These are phyloP conservation scores for Globomyces pollinis-pini DNA, from an alignment of 192 early-diverging fungal genomes.

Conservation along the genomic window DNA sequence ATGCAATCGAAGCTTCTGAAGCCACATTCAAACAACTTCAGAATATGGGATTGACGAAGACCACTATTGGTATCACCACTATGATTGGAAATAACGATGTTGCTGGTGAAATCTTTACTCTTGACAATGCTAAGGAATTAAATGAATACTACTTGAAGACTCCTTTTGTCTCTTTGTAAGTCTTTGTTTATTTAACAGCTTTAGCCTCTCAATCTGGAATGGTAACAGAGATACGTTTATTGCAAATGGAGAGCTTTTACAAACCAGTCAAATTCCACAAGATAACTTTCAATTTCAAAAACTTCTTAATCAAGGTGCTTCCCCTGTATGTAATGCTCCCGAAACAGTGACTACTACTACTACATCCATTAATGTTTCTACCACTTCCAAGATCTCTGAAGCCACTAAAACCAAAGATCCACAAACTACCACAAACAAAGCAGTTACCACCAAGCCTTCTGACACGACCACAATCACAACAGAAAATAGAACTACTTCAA, in stretches of 20 bases:
- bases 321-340: too few species aligned
- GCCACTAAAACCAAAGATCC: too few species aligned
- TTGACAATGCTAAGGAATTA: slow-evolving; percentile 27
- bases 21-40: slow-evolving; percentile 16
- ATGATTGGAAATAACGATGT: slow-evolving; percentile 48
- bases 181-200: too few species aligned
- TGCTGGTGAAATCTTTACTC: slow-evolving; percentile 22
- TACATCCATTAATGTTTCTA: too few species aligned
- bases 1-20: slow-evolving; percentile 20
- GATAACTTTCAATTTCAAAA: slow-evolving; percentile 18
- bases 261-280: slow-evolving; percentile 15
- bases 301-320: too few species aligned
- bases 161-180: background rate
- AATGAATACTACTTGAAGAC: slow-evolving; percentile 4
- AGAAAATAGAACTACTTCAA: too few species aligned
- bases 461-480: too few species aligned
- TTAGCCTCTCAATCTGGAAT: slow-evolving; percentile 19
- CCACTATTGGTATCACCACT: slow-evolving; percentile 30
- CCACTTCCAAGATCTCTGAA: too few species aligned
- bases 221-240: slow-evolving; percentile 15
- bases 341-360: too few species aligned
- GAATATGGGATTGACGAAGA: slow-evolving; percentile 9
- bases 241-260: slow-evolving; percentile 18
- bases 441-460: too few species aligned
- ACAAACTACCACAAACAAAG: too few species aligned